Evolutionary conservation across 225 moss, liverwort and hornwort genomes (phyloP).

Genomic region (Thuidium tamariscinum): DNA sequence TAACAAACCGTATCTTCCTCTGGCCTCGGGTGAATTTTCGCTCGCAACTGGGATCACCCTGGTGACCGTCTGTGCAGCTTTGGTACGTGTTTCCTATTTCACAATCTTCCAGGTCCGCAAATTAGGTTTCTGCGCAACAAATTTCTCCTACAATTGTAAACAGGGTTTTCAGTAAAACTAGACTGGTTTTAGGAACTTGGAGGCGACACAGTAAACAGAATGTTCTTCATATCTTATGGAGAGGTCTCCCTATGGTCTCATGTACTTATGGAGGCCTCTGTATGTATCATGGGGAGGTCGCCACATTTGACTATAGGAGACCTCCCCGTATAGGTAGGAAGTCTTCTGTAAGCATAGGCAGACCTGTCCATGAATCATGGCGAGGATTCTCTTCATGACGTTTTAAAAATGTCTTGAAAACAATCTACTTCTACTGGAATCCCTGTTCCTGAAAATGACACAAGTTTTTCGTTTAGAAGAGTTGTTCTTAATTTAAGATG

Average conservation of each 20-base stretch:
- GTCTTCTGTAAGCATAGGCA: neutral
- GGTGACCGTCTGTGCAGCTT: constrained; percentile 48
- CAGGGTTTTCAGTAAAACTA: neutral
- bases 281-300: neutral
- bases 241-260: neutral
- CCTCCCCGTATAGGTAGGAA: neutral
- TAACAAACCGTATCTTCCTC: constrained; percentile 83
- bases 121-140: neutral
- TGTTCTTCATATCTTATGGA: too few relatives aligned
- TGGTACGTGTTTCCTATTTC: constrained; percentile 19
- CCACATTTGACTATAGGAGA: neutral
- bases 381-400: neutral
- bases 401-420: neutral
- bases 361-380: neutral
- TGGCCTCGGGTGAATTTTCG: constrained; percentile 85
- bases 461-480: neutral
- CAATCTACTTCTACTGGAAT: neutral
- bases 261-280: neutral
- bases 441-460: neutral
- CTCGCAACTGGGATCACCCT: constrained; percentile 52
- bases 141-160: neutral
- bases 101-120: neutral
- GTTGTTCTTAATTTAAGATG: neutral
- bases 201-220: too few relatives aligned
- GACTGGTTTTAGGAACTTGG: neutral